Base-by-base conservation (phyloP, 768 basidiomycete species). In the Fomitopsis serialis region DNA sequence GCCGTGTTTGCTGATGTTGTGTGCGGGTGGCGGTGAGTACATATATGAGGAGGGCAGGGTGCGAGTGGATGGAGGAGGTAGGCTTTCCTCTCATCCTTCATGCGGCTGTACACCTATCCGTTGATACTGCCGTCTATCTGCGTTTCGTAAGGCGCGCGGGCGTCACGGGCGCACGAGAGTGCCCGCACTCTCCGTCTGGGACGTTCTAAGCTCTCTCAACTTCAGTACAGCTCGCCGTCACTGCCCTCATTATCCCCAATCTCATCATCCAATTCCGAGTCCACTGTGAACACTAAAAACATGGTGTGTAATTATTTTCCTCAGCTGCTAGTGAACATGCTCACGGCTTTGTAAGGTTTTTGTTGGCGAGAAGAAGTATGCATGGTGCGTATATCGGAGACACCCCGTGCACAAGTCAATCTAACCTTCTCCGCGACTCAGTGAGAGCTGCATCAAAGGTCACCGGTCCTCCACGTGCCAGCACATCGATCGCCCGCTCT, bases 381-480 rank as follows among this genome's bases (percentile, higher is more conserved):
- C 87, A 59, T 90, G 87, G 87, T 89, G 66, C 32, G 51, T 47
- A 3, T n/a, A 25, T 32, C 29, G 11, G 11, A n/a, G n/a, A n/a
- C n/a, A n/a, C n/a, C n/a, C n/a, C n/a, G n/a, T n/a, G n/a, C n/a
- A n/a, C n/a, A n/a, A n/a, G n/a, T n/a, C n/a, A n/a, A n/a, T n/a
- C n/a, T n/a, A n/a, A n/a, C 32, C 17, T 43, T 9, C 43, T 37
- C 44, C 22, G 61, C 7, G 24, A 21, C 11, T 24, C 37, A 92
- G 92, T 69, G 89, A 89, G 74, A 88, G 90, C 60, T 96, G 93
- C 74, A 94, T 94, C 70, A 93, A 93, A 72, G 93, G 92, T 17
- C 92, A 96, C 71, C 82, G 93, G 45, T 94, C 92, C 13, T 91
- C 90, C 15, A 79, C 84, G 25, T 96, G 93, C 72, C 85, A 83